These are phyloP conservation scores for Begonia masoniana DNA, from an alignment of 306 rosid genomes.

Conservation along the genomic window DNA sequence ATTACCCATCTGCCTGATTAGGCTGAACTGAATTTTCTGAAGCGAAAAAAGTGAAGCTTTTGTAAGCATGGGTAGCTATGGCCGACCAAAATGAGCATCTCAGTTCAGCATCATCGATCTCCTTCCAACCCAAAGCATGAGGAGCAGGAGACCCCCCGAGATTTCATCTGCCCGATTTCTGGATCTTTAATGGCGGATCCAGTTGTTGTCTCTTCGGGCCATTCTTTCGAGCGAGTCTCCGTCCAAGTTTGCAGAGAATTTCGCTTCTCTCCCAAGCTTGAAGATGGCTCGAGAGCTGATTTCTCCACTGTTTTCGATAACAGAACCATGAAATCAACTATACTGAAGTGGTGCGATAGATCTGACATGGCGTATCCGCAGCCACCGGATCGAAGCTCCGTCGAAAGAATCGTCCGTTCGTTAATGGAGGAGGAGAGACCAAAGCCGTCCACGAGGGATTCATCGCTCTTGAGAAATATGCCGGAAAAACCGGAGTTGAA, in stretches of 20 bases:
- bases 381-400: constrained; percentile 33
- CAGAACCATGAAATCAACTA: constrained; percentile 37
- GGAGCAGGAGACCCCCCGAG: constrained; percentile 31
- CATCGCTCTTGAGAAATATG: constrained; percentile 37
- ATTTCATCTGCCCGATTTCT: constrained; percentile 55
- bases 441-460: constrained; percentile 23
- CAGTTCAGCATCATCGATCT: constrained; percentile 10
- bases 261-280: constrained; percentile 26
- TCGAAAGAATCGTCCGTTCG: constrained; percentile 21
- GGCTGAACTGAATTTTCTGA: too few species aligned
- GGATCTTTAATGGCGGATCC: constrained; percentile 68
- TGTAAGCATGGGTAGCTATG: background rate
- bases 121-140: constrained; percentile 17
- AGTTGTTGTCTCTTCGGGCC: constrained; percentile 66
- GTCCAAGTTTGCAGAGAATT: constrained; percentile 44
- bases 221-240: constrained; percentile 64
- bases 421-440: constrained; percentile 10
- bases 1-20: too few species aligned
- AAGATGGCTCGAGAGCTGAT: constrained; percentile 58
- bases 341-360: constrained; percentile 39
- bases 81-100: background rate
- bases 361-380: constrained; percentile 21
- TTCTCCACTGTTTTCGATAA: constrained; percentile 50
- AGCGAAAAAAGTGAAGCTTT: too few species aligned
- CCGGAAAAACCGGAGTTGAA: constrained; percentile 45